Evolutionary conservation across 2,329 filamentous ascomycete species (phyloP), one percentile per base, ranked within the genome.

Genomic region (Colletotrichum camelliae): DNA sequence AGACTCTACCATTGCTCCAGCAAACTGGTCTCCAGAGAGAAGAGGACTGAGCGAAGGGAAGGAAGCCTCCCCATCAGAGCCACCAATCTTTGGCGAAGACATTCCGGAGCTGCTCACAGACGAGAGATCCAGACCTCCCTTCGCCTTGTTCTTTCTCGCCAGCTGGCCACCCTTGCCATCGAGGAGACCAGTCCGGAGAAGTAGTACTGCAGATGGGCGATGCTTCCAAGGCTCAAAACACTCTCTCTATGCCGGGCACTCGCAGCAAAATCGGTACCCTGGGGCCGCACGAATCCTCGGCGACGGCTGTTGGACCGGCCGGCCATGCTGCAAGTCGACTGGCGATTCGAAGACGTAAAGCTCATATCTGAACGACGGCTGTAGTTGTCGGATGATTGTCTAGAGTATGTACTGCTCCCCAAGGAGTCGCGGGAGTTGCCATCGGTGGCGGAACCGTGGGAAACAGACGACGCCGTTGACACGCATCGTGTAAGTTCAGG

Each of bases 121-220:
- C 4, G 91, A 90, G 52, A 93, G 83, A 78, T 93, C 91, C 58
- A 93, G 84, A 1, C 90, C 91, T 18, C 87, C 88, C 80, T 91
- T 91, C 77, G 88, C 88, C 79, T 92, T 90, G 81, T 91, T 93
- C 83, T 93, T 94, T 80, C 94, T 94, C 27, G 94, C 93, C 75
- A 97, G 87, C 83, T 97, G 94, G 70, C 92, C 97, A 43, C 96
- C 96, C 83, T 98, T 98, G 72, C 96, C 96, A 82, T 99, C 97
- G 67, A 99, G 87, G 78, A 99, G 86, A 7, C 97, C 97, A 1
- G 97, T 99, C 75, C 97, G 91, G 97, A 96, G 87, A 99, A 99
- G 86, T 98, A 99, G 86, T 98, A 98, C 85, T 99, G 97, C 81
- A 99, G 88, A 86, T 99, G 97, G 72, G 96, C 95, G 80, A 99